These are phyloP conservation scores for Biscogniauxia marginata DNA, from an alignment of 2,329 filamentous ascomycete genomes.

Conservation along the genomic window DNA sequence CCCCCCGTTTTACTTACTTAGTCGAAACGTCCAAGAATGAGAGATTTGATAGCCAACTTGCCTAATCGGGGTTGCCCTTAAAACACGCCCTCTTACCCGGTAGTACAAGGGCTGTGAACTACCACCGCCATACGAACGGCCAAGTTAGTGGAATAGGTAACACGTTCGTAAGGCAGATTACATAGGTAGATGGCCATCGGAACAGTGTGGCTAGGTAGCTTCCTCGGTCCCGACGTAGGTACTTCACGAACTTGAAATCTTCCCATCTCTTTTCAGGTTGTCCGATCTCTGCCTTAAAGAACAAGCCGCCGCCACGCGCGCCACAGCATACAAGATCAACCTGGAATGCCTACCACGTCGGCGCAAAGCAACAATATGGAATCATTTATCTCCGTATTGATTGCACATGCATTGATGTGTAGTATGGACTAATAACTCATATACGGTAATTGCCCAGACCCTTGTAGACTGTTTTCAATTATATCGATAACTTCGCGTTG, in stretches of 20 bases:
- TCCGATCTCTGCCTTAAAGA: background rate
- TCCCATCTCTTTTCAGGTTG: no score
- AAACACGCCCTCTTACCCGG: no score
- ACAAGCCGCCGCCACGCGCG: background rate
- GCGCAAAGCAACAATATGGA: background rate
- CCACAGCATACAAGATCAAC: no score
- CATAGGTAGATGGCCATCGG: no score
- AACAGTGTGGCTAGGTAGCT: background rate
- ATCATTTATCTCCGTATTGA: background rate
- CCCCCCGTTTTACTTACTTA: constrained; percentile 26
- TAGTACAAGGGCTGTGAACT: constrained; percentile 21
- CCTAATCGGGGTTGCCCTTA: constrained; percentile 25
- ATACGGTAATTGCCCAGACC: no score
- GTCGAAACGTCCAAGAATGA: constrained; percentile 30
- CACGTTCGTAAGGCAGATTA: no score
- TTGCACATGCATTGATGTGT: background rate
- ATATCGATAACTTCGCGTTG: no score
- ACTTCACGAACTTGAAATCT: background rate
- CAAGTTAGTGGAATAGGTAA: background rate
- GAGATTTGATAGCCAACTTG: constrained; percentile 23
- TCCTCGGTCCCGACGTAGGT: background rate
- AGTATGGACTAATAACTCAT: no score
- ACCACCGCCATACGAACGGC: constrained; percentile 14
- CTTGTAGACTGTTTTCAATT: no score
- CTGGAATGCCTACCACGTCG: no score